phyloP scores from a whole-genome alignment of 345 rosid genomes.

The Leavenworthia alabamica region DNA sequence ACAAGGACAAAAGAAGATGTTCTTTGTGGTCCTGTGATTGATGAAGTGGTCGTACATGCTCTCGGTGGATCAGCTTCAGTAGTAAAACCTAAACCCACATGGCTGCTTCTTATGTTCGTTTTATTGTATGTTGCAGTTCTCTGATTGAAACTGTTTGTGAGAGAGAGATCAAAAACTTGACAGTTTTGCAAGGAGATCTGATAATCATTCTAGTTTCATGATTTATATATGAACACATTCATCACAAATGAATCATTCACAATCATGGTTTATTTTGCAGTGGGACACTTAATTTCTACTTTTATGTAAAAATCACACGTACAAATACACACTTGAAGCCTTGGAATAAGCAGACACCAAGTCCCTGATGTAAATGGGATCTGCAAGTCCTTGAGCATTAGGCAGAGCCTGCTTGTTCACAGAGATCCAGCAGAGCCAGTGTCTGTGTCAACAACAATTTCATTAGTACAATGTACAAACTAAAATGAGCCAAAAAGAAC shows the following conservation, averaged over 20 bases:
- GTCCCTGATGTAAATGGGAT: neutral
- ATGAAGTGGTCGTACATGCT: constrained; percentile 41
- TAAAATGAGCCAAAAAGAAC: neutral
- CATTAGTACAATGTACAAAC: neutral
- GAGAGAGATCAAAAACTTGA: neutral
- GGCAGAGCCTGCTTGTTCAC: constrained; percentile 70
- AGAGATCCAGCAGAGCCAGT: constrained; percentile 77
- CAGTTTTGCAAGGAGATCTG: constrained; percentile 6
- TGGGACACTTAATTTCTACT: constrained; percentile 1
- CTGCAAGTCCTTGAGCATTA: constrained; percentile 32
- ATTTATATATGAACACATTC: constrained; percentile 13
- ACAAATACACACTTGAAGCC: constrained; percentile 22
- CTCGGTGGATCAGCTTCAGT: constrained; percentile 21
- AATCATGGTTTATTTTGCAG: constrained; percentile 16
- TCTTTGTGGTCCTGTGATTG: constrained; percentile 53
- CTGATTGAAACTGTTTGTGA: constrained; percentile 15
- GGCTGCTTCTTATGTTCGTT: constrained; percentile 26
- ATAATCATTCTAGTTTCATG: constrained; percentile 12
- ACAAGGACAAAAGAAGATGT: constrained; percentile 44
- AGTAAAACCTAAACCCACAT: constrained; percentile 30
- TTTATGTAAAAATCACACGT: constrained; percentile 10
- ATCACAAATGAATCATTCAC: neutral
- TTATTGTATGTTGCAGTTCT: constrained; percentile 29
- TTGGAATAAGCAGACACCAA: constrained; percentile 1
- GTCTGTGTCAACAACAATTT: constrained; percentile 48